phyloP scores from a whole-genome alignment of 257 asterid genomes.

The Buddleja alternifolia region DNA sequence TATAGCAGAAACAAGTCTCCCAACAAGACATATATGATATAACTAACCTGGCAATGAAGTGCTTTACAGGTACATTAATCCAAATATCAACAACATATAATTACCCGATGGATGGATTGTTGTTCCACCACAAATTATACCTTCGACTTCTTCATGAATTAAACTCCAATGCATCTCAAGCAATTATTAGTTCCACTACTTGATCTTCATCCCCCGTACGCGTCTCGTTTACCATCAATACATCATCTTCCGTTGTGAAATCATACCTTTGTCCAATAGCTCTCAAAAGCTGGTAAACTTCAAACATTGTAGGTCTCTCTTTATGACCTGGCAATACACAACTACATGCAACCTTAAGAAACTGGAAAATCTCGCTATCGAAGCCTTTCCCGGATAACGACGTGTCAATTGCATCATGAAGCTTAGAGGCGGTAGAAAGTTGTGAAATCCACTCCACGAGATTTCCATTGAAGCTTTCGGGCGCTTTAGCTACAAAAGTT shows the following conservation, averaged over 20 bases:
- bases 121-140: conserved; percentile 6
- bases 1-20: no score
- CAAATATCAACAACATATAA: conserved; percentile 26
- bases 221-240: conserved; percentile 48
- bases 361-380: conserved; percentile 75
- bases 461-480: conserved; percentile 77
- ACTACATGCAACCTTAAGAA: conserved; percentile 78
- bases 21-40: no score
- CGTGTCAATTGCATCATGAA: conserved; percentile 69
- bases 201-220: conserved; percentile 48
- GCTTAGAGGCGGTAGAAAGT: conserved; percentile 63
- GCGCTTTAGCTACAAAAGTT: conserved; percentile 57
- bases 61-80: background rate
- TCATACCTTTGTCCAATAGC: conserved; percentile 70
- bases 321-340: conserved; percentile 69
- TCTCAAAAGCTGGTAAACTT: conserved; percentile 78
- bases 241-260: conserved; percentile 67
- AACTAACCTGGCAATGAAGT: no score
- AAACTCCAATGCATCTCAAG: conserved; percentile 53
- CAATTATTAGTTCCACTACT: conserved; percentile 80
- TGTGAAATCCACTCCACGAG: conserved; percentile 79
- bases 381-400: conserved; percentile 60
- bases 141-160: background rate
- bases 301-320: conserved; percentile 91
- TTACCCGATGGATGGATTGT: conserved; percentile 12